Conservation (phyloP, 2,329 filamentous ascomycete species). For the Colletotrichum phormii region DNA sequence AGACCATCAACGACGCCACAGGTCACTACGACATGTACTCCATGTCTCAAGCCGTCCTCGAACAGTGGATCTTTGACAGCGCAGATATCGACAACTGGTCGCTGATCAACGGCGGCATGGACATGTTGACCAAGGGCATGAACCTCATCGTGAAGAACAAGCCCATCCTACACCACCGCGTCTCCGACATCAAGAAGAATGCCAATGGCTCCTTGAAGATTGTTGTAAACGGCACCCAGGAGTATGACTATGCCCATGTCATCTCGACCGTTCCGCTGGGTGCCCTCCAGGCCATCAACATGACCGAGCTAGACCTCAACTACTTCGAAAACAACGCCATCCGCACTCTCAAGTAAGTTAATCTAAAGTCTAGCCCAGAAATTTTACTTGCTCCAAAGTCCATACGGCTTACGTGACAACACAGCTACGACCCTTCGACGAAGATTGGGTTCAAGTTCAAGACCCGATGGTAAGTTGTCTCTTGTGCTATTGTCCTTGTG, state of each 20-base stretch:
- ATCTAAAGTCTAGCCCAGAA: no score
- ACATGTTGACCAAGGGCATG: slow-evolving; percentile 44
- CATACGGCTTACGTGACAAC: background rate
- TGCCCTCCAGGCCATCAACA: slow-evolving; percentile 42
- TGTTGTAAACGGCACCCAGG: slow-evolving; percentile 37
- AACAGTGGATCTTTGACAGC: slow-evolving; percentile 42
- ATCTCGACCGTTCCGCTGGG: slow-evolving; percentile 43
- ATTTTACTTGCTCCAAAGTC: no score
- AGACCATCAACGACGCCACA: slow-evolving; percentile 41
- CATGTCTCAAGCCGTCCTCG: slow-evolving; percentile 39
- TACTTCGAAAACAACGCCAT: slow-evolving; percentile 46
- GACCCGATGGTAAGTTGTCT: slow-evolving; percentile 40
- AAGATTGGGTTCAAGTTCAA: slow-evolving; percentile 47
- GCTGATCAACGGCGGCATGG: slow-evolving; percentile 47
- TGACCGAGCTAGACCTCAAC: slow-evolving; percentile 41
- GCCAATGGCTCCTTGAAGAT: slow-evolving; percentile 38
- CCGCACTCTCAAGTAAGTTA: slow-evolving; percentile 41
- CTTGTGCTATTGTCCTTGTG: background rate
- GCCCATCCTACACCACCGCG: slow-evolving; percentile 37
- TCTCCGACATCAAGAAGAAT: slow-evolving; percentile 39
- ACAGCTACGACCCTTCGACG: slow-evolving; percentile 42
- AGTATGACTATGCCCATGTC: slow-evolving; percentile 39
- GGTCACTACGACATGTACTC: slow-evolving; percentile 41
- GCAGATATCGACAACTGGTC: slow-evolving; percentile 41
- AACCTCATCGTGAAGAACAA: slow-evolving; percentile 39